Conservation (phyloP, 2,329 filamentous ascomycete genomes). For the Biscogniauxia sp. region DNA sequence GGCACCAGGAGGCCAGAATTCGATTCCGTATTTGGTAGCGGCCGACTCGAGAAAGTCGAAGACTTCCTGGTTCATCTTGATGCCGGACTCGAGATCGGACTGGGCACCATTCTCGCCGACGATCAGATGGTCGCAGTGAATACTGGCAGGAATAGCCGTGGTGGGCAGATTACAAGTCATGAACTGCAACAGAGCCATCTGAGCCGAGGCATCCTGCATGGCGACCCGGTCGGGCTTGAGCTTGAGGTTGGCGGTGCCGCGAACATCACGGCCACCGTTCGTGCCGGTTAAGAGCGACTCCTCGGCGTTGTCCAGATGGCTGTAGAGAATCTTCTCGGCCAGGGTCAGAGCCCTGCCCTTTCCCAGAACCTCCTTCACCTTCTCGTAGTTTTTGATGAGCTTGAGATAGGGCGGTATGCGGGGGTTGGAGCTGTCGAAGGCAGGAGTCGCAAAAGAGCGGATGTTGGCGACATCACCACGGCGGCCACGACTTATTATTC, state of each 20-base stretch:
- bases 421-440: constrained; percentile 35
- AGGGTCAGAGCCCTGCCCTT: constrained; percentile 67
- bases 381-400: constrained; percentile 58
- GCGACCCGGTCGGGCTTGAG: constrained; percentile 96
- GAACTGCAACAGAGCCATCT: constrained; percentile 98
- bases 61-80: constrained; percentile 91
- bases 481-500: constrained; percentile 24
- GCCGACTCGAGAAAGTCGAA: constrained; percentile 97
- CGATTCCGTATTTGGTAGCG: constrained; percentile 85
- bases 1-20: constrained; percentile 92
- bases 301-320: constrained; percentile 85
- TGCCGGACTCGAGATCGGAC: constrained; percentile 78
- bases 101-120: constrained; percentile 90
- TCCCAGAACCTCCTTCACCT: constrained; percentile 57
- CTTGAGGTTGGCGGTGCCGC: constrained; percentile 89
- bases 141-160: constrained; percentile 92
- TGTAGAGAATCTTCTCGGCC: constrained; percentile 97
- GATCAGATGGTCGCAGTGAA: constrained; percentile 99
- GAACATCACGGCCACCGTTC: constrained; percentile 77
- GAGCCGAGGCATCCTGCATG: constrained; percentile 98
- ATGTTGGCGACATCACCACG: constrained; percentile 22
- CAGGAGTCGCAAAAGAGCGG: constrained; percentile 34
- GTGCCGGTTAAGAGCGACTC: constrained; percentile 82
- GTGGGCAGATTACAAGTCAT: constrained; percentile 91
- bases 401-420: constrained; percentile 69